A percentile compares a stretch with the other conserved stretches of the same genome.
phyloP scores from a whole-genome alignment of 192 early-diverging fungal genomes.

The Coemansia reversa region DNA sequence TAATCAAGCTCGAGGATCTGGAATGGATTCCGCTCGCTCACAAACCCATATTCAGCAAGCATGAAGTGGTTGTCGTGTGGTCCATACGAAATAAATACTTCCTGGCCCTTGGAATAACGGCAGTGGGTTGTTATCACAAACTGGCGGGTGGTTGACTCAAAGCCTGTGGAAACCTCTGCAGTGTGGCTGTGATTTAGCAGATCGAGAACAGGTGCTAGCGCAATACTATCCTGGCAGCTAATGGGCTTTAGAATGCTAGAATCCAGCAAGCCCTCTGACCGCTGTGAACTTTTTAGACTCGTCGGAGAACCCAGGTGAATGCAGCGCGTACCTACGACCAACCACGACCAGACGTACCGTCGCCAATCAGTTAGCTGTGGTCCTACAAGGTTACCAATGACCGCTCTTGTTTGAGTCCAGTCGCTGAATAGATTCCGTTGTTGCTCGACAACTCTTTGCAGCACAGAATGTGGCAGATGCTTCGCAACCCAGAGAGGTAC shows the following conservation, averaged over 20 bases:
- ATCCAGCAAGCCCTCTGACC: too few relatives aligned
- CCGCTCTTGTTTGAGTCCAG: slow-evolving; percentile 20
- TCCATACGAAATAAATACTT: slow-evolving; percentile 55
- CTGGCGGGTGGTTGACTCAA: slow-evolving; percentile 26
- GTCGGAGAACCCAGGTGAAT: slow-evolving; percentile 35
- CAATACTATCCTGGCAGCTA: slow-evolving; percentile 56
- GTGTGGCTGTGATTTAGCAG: slow-evolving; percentile 69
- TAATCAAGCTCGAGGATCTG: slow-evolving; percentile 34
- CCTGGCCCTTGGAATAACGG: slow-evolving; percentile 61
- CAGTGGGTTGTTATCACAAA: slow-evolving; percentile 65
- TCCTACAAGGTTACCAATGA: background rate
- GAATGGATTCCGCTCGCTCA: slow-evolving; percentile 30
- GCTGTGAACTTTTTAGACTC: too few relatives aligned
- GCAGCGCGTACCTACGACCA: slow-evolving; percentile 45
- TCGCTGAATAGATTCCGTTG: slow-evolving; percentile 23
- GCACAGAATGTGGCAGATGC: slow-evolving; percentile 24
- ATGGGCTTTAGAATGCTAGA: background rate
- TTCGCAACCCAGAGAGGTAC: slow-evolving; percentile 21
- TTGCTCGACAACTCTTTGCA: slow-evolving; percentile 20
- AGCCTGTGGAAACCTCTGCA: slow-evolving; percentile 52
- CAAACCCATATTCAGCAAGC: slow-evolving; percentile 53
- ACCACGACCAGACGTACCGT: slow-evolving; percentile 49
- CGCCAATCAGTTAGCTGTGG: slow-evolving; percentile 16
- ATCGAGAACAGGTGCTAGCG: slow-evolving; percentile 74
- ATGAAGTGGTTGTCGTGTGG: slow-evolving; percentile 50